These are phyloP conservation scores for Forsythia viridissima DNA, from an alignment of 257 asterid genomes.

Conservation along the genomic window DNA sequence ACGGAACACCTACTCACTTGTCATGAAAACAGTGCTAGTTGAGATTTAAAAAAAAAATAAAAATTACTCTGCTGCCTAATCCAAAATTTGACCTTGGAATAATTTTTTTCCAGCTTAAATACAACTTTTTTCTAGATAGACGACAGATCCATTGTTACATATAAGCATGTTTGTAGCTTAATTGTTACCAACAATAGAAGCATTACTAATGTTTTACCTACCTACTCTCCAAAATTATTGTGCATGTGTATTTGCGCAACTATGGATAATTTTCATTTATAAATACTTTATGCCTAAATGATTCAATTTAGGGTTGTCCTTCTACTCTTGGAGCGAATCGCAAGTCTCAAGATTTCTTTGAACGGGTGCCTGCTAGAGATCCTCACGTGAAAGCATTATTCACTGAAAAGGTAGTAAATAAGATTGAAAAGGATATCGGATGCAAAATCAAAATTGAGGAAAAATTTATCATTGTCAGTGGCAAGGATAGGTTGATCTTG, in stretches of 20 bases:
- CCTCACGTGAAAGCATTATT: conserved; percentile 85
- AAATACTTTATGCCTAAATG: conserved; percentile 22
- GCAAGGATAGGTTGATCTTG: conserved; percentile 90
- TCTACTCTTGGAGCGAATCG: conserved; percentile 95
- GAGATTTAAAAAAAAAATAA: neutral
- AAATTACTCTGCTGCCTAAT: neutral
- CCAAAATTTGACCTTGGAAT: neutral
- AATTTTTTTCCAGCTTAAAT: neutral
- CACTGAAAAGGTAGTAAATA: conserved; percentile 73
- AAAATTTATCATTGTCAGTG: conserved; percentile 91
- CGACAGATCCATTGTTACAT: neutral
- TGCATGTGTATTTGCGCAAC: neutral
- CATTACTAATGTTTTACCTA: conserved; percentile 6
- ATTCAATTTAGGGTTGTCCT: conserved; percentile 80
- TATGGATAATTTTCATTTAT: neutral
- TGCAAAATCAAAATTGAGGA: conserved; percentile 92
- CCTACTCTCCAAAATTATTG: neutral
- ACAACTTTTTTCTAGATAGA: neutral
- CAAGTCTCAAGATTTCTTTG: conserved; percentile 95
- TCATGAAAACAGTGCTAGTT: neutral
- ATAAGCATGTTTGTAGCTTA: neutral
- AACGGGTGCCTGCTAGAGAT: conserved; percentile 93
- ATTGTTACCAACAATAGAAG: neutral
- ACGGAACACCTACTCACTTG: neutral
- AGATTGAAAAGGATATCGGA: conserved; percentile 91